phyloP scores from a whole-genome alignment of 1,139 yeast genomes.

The Arxiozyma telluris region DNA sequence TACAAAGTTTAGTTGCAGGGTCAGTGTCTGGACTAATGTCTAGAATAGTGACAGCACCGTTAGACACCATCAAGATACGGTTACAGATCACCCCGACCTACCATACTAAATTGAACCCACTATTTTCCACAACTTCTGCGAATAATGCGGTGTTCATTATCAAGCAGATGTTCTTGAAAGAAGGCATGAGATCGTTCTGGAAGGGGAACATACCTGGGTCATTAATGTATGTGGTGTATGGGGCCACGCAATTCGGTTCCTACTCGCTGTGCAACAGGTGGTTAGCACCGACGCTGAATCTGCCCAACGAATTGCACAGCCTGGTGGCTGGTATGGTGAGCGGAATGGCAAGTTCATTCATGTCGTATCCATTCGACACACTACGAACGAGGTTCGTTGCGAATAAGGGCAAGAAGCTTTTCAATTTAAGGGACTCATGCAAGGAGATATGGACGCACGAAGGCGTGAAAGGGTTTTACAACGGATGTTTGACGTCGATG shows the following conservation, averaged over 20 bases:
- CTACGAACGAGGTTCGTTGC: conserved; percentile 77
- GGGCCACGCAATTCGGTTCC: conserved; percentile 74
- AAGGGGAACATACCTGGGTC: conserved; percentile 95
- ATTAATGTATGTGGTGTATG: conserved; percentile 71
- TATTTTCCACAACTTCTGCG: not conserved
- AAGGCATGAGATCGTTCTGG: conserved; percentile 69
- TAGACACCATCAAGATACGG: conserved; percentile 82
- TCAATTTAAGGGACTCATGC: conserved; percentile 30
- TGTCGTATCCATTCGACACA: conserved; percentile 83
- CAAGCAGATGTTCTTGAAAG: conserved; percentile 35
- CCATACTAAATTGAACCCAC: not conserved
- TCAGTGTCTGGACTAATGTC: conserved; percentile 63
- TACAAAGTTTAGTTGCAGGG: conserved; percentile 52
- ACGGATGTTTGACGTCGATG: conserved; percentile 57
- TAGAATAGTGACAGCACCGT: conserved; percentile 72
- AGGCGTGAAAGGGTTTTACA: conserved; percentile 51
- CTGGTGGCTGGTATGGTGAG: conserved; percentile 67
- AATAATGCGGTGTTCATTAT: conserved; percentile 32
- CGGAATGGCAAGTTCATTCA: conserved; percentile 62
- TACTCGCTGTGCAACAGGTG: conserved; percentile 48
- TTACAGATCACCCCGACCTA: conserved; percentile 46
- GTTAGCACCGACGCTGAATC: conserved; percentile 26
- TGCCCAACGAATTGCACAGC: conserved; percentile 35
- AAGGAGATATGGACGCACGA: conserved; percentile 38
- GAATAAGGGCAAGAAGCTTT: conserved; percentile 30